Base-by-base conservation (phyloP, 345 rosid species). In the Populus davidiana region DNA sequence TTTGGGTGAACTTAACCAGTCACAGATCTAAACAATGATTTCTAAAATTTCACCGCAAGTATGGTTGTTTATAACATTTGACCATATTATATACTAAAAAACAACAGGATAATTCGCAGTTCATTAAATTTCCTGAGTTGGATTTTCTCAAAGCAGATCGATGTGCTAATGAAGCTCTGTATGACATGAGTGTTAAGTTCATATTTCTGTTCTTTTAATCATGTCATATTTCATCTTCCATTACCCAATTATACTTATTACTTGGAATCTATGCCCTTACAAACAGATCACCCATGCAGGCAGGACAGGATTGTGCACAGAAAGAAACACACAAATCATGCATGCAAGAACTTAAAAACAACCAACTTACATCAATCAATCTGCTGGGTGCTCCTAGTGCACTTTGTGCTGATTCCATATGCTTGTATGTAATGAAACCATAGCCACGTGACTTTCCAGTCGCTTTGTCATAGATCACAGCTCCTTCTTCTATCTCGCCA, bases 401-500 rank as follows among this genome's bases (percentile, higher is more conserved):
- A 79, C 21, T 84, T 35, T 85, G 86, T 59, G 94, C 86, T 41
- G 93, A 89, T 78, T 91, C 91, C 86, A 88, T 89, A 77, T 89
- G 85, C 80, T 87, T 91, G 83, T 65, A 91, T 23, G 94, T 91
- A 63, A 89, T 87, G 84, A 91, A 91, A 75, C 94, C 94, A 77
- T 91, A 91, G 66, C 94, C 94, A 69, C 93, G 91, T 27, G 94
- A 91, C 78, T 88, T 91, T 78, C 91, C 93, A 0, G 93, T 87
- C 75, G 84, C 78, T 80, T 91, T 91, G 80, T 91, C 94, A 79
- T 86, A 83, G 75, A 91, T 87, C 13, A 89, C 92, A 78, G 92
- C 91, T 63, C 92, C 94, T 85, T 90, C 94, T 83, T 90, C 94
- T 62, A 90, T 85, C 81, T 90, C 94, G 70, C 94, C 94, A 80